Percentiles rank a stretch among this genome's conserved stretches.
These are phyloP conservation scores for Penicillium sp. DNA, from an alignment of 2,329 filamentous ascomycete species.

Conservation along the genomic window DNA sequence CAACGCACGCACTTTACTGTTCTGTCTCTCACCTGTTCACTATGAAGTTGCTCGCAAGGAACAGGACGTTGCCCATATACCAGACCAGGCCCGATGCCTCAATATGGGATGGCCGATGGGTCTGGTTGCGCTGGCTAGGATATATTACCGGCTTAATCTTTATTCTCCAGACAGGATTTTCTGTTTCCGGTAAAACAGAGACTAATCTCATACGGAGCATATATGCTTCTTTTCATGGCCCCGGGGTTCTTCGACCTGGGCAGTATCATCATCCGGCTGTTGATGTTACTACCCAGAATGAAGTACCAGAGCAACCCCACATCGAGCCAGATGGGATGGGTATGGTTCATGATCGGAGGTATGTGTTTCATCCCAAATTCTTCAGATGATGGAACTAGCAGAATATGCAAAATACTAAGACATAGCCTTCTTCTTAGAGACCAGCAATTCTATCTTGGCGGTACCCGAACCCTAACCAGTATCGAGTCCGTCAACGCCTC, in stretches of 20 bases:
- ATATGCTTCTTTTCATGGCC: background rate
- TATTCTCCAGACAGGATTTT: constrained; percentile 10
- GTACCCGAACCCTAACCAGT: constrained; percentile 22
- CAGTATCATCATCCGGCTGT: constrained; percentile 13
- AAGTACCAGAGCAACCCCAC: background rate
- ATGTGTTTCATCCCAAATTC: background rate
- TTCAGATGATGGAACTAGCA: too few relatives aligned
- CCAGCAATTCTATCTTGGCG: constrained; percentile 20
- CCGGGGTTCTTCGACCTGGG: constrained; percentile 18
- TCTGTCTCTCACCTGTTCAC: background rate
- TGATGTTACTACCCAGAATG: background rate
- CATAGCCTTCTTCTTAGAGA: background rate
- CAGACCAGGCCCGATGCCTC: background rate
- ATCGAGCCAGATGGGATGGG: constrained; percentile 15
- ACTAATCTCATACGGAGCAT: constrained; percentile 1
- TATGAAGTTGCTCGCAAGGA: constrained; percentile 1
- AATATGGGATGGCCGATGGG: constrained; percentile 4
- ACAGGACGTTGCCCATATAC: constrained; percentile 4
- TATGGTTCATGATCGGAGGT: constrained; percentile 17
- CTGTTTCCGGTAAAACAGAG: constrained; percentile 8
- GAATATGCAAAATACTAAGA: background rate
- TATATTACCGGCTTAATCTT: constrained; percentile 11
- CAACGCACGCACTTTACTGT: constrained; percentile 2
- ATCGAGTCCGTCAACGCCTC: background rate
- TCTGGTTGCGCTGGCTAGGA: constrained; percentile 14